Conservation (phyloP, 331 rosid genomes). For the Cydonia oblonga region DNA sequence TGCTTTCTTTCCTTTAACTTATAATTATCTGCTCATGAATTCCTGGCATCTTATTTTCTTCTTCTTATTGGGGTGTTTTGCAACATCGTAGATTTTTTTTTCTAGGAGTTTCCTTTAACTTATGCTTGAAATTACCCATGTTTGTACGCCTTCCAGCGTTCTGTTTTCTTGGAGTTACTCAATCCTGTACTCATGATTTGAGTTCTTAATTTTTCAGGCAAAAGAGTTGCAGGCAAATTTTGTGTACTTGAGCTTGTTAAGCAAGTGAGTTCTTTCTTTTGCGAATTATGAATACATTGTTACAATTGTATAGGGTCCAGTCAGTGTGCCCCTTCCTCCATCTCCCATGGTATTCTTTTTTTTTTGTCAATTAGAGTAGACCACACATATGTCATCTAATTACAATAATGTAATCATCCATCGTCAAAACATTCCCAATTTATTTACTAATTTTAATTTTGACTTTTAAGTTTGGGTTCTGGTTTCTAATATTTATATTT, state of each 20-base stretch:
- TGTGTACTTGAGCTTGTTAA: slow-evolving; percentile 50
- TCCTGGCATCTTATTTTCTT: neutral
- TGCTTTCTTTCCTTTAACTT: slow-evolving; percentile 4
- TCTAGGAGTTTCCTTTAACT: slow-evolving; percentile 84
- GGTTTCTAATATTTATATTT: neutral
- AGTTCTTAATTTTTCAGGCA: slow-evolving; percentile 33
- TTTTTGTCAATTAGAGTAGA: too few relatives aligned
- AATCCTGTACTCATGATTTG: slow-evolving; percentile 13
- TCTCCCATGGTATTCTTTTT: too few relatives aligned
- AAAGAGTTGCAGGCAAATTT: slow-evolving; percentile 79
- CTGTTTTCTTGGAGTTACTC: neutral
- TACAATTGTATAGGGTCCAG: too few relatives aligned
- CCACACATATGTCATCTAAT: too few relatives aligned
- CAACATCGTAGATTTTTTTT: slow-evolving; percentile 77
- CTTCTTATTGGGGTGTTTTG: neutral
- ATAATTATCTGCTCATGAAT: slow-evolving; percentile 1
- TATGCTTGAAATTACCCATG: too few relatives aligned
- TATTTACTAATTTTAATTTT: too few relatives aligned
- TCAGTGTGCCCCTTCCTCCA: too few relatives aligned
- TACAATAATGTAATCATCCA: too few relatives aligned
- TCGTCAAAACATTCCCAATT: too few relatives aligned
- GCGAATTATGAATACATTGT: too few relatives aligned
- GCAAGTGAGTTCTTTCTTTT: slow-evolving; percentile 49
- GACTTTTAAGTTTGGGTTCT: neutral
- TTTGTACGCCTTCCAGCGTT: too few relatives aligned